phyloP scores from a whole-genome alignment of 805 yeast genomes.

The Candida qinlingensis region DNA sequence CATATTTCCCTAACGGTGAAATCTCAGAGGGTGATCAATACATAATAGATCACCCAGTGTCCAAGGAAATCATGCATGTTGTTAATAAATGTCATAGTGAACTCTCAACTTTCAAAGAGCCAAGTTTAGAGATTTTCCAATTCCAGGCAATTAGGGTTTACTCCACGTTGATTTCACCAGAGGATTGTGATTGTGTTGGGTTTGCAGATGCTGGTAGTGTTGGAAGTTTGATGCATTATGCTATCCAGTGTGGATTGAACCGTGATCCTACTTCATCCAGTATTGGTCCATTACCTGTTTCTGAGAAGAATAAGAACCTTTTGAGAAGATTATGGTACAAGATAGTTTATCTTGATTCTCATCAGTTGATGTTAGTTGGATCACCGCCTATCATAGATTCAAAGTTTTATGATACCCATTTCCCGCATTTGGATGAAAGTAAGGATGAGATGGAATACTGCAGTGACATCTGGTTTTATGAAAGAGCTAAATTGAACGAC shows the following conservation, averaged over 20 bases:
- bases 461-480: constrained; percentile 14
- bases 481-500: constrained; percentile 12
- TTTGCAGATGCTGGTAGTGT: constrained; percentile 13
- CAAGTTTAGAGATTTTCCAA: constrained; percentile 17
- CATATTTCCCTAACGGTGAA: not conserved
- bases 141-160: constrained; percentile 13
- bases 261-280: constrained; percentile 16
- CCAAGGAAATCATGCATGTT: constrained; percentile 8
- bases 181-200: constrained; percentile 22
- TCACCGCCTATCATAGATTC: constrained; percentile 20
- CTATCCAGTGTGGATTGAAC: constrained; percentile 16
- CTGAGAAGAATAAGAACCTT: constrained; percentile 12
- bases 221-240: constrained; percentile 21
- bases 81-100: constrained; percentile 14
- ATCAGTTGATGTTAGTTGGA: constrained; percentile 19
- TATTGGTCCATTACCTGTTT: not conserved
- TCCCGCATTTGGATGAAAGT: constrained; percentile 22
- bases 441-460: constrained; percentile 17
- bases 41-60: constrained; percentile 16
- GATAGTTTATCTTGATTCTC: constrained; percentile 16
- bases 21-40: constrained; percentile 12
- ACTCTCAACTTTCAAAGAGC: constrained; percentile 10
- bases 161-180: constrained; percentile 19
- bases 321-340: constrained; percentile 24
- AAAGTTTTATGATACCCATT: constrained; percentile 19